A percentile compares a stretch with the other conserved stretches of the same genome.
phyloP scores from a whole-genome alignment of 352 stramenopile genomes.

The Phytopythium montanum region DNA sequence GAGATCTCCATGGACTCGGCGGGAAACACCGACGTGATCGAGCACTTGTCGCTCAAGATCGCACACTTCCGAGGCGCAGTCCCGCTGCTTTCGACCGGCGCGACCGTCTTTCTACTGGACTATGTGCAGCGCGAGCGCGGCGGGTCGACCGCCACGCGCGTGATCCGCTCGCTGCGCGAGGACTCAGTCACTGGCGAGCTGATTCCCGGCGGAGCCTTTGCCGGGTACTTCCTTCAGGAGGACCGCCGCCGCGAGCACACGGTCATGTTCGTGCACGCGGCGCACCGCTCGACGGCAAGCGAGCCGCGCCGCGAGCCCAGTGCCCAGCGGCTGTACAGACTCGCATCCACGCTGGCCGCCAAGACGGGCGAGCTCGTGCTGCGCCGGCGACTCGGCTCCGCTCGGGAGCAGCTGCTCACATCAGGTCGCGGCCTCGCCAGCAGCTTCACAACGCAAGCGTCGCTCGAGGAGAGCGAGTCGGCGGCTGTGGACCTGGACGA shows the following conservation, averaged over 20 bases:
- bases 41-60: conserved; percentile 20
- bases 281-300: conserved; percentile 2
- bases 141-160: conserved; percentile 8
- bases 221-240: conserved; percentile 20
- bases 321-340: conserved; percentile 11
- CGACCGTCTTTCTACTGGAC: conserved; percentile 18
- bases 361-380: conserved; percentile 17
- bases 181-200: conserved; percentile 3
- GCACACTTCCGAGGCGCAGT: conserved; percentile 14
- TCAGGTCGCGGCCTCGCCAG: not conserved
- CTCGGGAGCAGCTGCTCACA: not conserved
- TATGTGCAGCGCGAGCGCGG: conserved; percentile 11
- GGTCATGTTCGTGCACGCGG: conserved; percentile 17
- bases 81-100: conserved; percentile 14
- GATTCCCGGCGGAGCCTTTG: conserved; percentile 5
- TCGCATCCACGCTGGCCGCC: conserved; percentile 4
- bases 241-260: conserved; percentile 13
- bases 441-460: not conserved
- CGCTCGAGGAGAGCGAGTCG: not conserved
- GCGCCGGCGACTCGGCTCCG: conserved; percentile 13
- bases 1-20: conserved; percentile 5
- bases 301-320: conserved; percentile 5
- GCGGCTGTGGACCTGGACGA: not conserved
- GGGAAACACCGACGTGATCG: not conserved
- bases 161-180: conserved; percentile 16